These are phyloP conservation scores for Penicillium digitatum DNA, from an alignment of 2,329 filamentous ascomycete species.

Conservation along the genomic window DNA sequence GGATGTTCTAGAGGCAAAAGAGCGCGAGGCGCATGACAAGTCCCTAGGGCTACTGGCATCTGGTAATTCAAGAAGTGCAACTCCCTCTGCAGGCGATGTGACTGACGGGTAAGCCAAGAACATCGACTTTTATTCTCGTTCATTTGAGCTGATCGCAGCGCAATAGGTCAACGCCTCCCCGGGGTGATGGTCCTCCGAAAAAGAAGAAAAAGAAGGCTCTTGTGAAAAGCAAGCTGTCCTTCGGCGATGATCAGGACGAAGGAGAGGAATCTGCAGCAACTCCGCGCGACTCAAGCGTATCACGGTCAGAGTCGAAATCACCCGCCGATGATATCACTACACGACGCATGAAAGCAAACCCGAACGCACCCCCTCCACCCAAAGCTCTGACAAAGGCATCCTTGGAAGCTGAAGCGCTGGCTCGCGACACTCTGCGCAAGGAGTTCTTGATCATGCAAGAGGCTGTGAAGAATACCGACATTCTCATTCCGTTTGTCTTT, in stretches of 20 bases:
- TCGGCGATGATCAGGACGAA: constrained; percentile 60
- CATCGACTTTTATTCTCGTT: neutral
- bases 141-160: constrained; percentile 51
- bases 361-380: constrained; percentile 54
- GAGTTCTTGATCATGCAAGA: constrained; percentile 83
- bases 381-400: constrained; percentile 73
- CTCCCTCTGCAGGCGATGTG: constrained; percentile 45
- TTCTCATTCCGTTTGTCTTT: constrained; percentile 91
- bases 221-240: constrained; percentile 60
- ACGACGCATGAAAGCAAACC: constrained; percentile 43
- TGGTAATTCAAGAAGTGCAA: constrained; percentile 49
- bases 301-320: constrained; percentile 38
- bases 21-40: constrained; percentile 70
- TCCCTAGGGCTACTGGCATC: constrained; percentile 45
- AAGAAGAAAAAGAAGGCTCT: constrained; percentile 59
- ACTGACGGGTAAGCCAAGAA: constrained; percentile 56
- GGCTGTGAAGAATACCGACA: constrained; percentile 80
- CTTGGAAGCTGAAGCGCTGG: constrained; percentile 72
- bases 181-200: constrained; percentile 44
- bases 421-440: constrained; percentile 68
- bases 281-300: constrained; percentile 38
- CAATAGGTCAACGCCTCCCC: constrained; percentile 53
- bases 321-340: constrained; percentile 32
- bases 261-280: constrained; percentile 39
- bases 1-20: constrained; percentile 87